These are phyloP conservation scores for Rossbeevera mucosa DNA, from an alignment of 768 basidiomycete species.

Conservation along the genomic window DNA sequence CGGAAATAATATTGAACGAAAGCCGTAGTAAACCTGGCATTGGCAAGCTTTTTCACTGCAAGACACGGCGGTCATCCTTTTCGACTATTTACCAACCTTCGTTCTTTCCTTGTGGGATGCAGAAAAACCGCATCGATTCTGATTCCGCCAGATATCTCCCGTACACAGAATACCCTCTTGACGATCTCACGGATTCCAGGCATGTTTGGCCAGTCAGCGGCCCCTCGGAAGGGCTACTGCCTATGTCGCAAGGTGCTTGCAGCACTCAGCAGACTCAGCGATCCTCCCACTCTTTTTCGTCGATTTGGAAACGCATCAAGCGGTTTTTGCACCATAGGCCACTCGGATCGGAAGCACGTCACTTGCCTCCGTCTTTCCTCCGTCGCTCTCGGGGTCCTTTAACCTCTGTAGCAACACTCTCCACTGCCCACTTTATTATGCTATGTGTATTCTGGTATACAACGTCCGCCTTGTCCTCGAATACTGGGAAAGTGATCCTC, in stretches of 20 bases:
- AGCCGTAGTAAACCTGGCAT: neutral
- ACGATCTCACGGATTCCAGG: constrained; percentile 12
- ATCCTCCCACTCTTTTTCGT: constrained; percentile 7
- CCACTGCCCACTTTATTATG: constrained; percentile 57
- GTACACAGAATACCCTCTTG: constrained; percentile 15
- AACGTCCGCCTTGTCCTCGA: constrained; percentile 88
- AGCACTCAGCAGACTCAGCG: constrained; percentile 2
- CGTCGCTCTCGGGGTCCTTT: constrained; percentile 22
- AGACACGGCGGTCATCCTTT: neutral
- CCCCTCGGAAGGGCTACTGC: constrained; percentile 9
- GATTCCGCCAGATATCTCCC: constrained; percentile 16
- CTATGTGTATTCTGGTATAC: constrained; percentile 92
- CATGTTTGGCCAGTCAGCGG: constrained; percentile 24
- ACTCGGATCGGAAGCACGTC: constrained; percentile 9
- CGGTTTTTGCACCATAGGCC: constrained; percentile 16
- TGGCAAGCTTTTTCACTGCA: constrained; percentile 1
- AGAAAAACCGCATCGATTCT: constrained; percentile 8
- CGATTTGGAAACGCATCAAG: constrained; percentile 15
- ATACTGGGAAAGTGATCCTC: constrained; percentile 94
- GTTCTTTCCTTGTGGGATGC: constrained; percentile 19
- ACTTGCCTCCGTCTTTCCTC: constrained; percentile 21
- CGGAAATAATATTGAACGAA: neutral
- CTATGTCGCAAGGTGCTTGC: constrained; percentile 8
- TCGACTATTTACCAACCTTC: neutral
- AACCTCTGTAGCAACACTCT: constrained; percentile 10